Base-by-base conservation (phyloP, 192 early-diverging fungal species). In the Coemansia sp. region DNA sequence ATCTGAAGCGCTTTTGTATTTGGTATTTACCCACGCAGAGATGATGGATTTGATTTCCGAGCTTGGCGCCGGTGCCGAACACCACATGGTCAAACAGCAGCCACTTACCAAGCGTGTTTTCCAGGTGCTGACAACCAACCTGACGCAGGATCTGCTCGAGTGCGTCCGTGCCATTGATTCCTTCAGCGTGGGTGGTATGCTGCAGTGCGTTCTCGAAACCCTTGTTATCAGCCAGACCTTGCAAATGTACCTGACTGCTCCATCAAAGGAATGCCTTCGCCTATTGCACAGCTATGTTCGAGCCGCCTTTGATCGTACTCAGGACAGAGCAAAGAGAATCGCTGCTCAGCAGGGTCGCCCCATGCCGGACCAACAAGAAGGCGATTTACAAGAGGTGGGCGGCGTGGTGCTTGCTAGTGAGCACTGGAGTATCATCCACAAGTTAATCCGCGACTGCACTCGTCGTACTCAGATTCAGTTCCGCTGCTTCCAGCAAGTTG, bases 151-250 rank as follows among this genome's bases (percentile, higher is more conserved):
- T 67, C 83, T 97, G 70, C 83, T 98, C 18, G 87, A 89, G 52
- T 83, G 87, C 64, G 93, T 95, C 62, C 87, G 93, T 36, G 71
- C 87, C 52, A 87, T 97, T 8, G 95, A 95, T 64, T 68, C 85
- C 58, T 99, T 96, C 75, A 94, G 94, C 66, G 90, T 89, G 67
- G 93, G 91, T 36, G 97, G 97, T 8, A 94, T 95, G 91, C 75
- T 98, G 52, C 97, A 96, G 85, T 95, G 93, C n/a, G 93, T 91
- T 7, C 78, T 97, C 6, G 97, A 99, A 79, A 92, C 90, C 61
- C 90, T 95, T 75, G 92, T 97, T 64, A 89, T 98, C 71, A 89
- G 94, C 68, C 91, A 91, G 73, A 94, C 91, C 2, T 71, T 98
- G 38, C 76, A 89, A 20, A 84, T 88, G 68, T 98, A 93, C 78